Conservation (phyloP, 768 basidiomycete species). For the Rhodotorula diobovata region DNA sequence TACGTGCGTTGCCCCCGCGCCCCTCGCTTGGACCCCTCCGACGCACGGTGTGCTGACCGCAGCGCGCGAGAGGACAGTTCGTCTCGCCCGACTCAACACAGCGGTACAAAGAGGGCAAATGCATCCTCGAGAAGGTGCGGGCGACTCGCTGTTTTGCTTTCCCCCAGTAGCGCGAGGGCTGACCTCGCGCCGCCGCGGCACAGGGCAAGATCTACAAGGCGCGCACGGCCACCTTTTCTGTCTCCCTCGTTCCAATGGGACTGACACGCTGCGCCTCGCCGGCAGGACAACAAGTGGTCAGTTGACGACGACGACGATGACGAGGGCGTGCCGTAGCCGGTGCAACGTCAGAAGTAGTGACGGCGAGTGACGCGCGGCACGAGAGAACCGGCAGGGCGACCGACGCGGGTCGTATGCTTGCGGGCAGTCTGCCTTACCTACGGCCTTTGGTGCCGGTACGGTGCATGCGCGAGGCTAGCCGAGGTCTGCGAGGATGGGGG, state of each 20-base stretch:
- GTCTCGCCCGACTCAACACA: slow-evolving; percentile 21
- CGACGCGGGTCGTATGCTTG: too few relatives aligned
- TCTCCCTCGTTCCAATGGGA: too few relatives aligned
- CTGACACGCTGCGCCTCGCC: neutral
- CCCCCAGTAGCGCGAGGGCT: neutral
- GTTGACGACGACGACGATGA: neutral
- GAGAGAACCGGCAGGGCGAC: too few relatives aligned
- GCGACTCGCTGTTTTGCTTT: too few relatives aligned
- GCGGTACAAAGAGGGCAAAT: slow-evolving; percentile 33
- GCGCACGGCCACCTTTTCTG: neutral
- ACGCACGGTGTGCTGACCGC: neutral
- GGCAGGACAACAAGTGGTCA: slow-evolving; percentile 25
- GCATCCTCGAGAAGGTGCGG: slow-evolving; percentile 27
- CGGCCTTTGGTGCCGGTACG: too few relatives aligned
- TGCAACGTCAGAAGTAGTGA: too few relatives aligned
- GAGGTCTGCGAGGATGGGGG: too few relatives aligned
- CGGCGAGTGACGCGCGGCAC: too few relatives aligned
- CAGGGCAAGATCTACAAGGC: slow-evolving; percentile 35
- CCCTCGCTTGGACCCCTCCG: too few relatives aligned
- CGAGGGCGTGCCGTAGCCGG: too few relatives aligned
- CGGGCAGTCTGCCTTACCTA: too few relatives aligned
- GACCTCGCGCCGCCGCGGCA: neutral
- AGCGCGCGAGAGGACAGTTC: neutral
- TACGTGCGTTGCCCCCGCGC: slow-evolving; percentile 27
- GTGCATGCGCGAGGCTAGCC: too few relatives aligned